A percentile compares a stretch with the other conserved stretches of the same genome.
These are phyloP conservation scores for Fusarium acutatum DNA, from an alignment of 2,329 filamentous ascomycete species.

Conservation along the genomic window DNA sequence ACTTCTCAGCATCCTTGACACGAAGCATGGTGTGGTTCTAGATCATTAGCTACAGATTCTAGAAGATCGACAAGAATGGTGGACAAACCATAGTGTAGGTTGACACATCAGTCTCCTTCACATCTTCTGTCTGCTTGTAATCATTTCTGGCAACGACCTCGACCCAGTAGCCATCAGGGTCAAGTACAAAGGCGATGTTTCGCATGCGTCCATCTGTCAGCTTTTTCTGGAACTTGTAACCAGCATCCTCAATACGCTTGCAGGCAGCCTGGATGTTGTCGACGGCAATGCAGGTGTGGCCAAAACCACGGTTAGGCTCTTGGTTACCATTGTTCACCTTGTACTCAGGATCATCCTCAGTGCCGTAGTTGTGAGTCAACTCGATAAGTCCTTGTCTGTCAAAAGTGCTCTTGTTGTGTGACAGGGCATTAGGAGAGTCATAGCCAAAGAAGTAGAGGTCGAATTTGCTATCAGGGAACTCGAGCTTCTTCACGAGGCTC, in stretches of 20 bases:
- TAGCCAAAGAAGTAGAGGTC: conserved; percentile 96
- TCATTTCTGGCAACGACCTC: conserved; percentile 80
- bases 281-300: conserved; percentile 85
- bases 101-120: conserved; percentile 75
- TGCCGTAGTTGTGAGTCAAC: conserved; percentile 86
- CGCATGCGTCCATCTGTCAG: conserved; percentile 87
- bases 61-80: not conserved
- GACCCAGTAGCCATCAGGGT: conserved; percentile 89
- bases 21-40: conserved; percentile 95
- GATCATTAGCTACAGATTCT: not conserved
- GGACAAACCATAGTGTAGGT: conserved; percentile 75
- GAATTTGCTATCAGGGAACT: conserved; percentile 89
- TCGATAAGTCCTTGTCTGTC: conserved; percentile 93
- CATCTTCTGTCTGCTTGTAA: conserved; percentile 75
- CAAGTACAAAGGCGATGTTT: conserved; percentile 88
- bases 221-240: conserved; percentile 96
- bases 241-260: conserved; percentile 86
- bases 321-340: conserved; percentile 87
- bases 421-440: conserved; percentile 78
- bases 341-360: conserved; percentile 83
- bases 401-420: conserved; percentile 73
- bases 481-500: conserved; percentile 80
- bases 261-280: conserved; percentile 91
- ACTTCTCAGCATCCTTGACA: conserved; percentile 81
- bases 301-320: conserved; percentile 86